phyloP scores from a whole-genome alignment of 345 rosid genomes.

The Lumnitzera racemosa region DNA sequence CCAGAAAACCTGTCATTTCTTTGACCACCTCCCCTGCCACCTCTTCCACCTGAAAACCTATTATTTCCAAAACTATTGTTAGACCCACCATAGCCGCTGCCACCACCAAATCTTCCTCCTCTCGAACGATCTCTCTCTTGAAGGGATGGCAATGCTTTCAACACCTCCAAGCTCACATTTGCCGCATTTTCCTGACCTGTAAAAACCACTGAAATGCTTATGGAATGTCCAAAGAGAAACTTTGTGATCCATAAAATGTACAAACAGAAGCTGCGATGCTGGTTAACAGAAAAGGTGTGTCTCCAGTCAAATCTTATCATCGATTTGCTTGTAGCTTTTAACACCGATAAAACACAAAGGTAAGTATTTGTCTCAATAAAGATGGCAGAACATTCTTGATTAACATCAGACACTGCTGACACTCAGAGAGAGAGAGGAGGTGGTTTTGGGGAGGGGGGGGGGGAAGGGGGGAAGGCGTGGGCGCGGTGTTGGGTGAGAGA shows the following conservation, averaged over 20 bases:
- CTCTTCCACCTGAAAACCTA: slow-evolving; percentile 12
- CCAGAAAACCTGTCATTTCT: slow-evolving; percentile 30
- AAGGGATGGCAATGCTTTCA: slow-evolving; percentile 62
- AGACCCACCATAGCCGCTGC: slow-evolving; percentile 28
- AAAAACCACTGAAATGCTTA: background rate
- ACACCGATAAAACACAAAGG: no score
- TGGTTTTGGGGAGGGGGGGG: background rate
- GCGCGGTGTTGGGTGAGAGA: no score
- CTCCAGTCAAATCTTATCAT: no score
- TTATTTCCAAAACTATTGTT: slow-evolving; percentile 21
- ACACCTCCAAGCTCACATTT: slow-evolving; percentile 52
- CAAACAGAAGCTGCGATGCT: no score
- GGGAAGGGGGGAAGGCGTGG: no score
- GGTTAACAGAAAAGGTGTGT: no score
- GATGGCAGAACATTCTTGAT: no score
- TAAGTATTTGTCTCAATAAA: no score
- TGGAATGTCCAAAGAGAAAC: background rate
- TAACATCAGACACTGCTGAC: background rate
- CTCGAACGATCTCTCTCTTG: slow-evolving; percentile 61
- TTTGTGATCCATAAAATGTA: background rate
- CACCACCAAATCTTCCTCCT: slow-evolving; percentile 54
- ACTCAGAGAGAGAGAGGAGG: background rate
- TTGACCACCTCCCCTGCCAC: slow-evolving; percentile 28
- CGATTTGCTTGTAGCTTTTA: no score
- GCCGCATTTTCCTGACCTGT: slow-evolving; percentile 63